These are phyloP conservation scores for Globisporangium uncinulatum DNA, from an alignment of 352 stramenopile genomes.

Conservation along the genomic window DNA sequence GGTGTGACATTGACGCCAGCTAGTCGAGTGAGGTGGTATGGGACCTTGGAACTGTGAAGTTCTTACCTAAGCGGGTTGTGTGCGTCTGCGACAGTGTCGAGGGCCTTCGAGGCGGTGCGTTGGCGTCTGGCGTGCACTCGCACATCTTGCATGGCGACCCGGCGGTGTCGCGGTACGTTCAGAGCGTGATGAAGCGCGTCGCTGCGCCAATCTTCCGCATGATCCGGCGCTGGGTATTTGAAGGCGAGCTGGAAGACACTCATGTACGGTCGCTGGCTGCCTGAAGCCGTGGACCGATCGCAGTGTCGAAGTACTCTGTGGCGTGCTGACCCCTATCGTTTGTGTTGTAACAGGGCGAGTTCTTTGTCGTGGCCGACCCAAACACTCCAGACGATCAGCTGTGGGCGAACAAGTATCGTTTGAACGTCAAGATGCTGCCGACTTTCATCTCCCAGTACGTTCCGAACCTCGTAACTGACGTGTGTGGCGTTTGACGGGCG, in stretches of 20 bases:
- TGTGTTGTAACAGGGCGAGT: slow-evolving; percentile 50
- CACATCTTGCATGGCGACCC: slow-evolving; percentile 90
- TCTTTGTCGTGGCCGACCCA: slow-evolving; percentile 79
- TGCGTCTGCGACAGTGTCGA: slow-evolving; percentile 45
- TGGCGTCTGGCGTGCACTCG: slow-evolving; percentile 88
- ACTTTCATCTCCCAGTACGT: slow-evolving; percentile 82
- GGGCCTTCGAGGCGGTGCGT: slow-evolving; percentile 76
- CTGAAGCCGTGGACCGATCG: neutral
- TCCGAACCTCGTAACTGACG: neutral
- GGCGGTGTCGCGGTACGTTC: slow-evolving; percentile 56
- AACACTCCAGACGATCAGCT: slow-evolving; percentile 76
- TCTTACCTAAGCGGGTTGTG: neutral
- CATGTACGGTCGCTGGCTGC: slow-evolving; percentile 43
- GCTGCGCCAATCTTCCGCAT: slow-evolving; percentile 80
- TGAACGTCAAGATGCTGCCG: slow-evolving; percentile 83
- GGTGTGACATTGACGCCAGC: neutral
- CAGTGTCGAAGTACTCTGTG: neutral
- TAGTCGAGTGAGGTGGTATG: neutral
- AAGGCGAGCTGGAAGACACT: slow-evolving; percentile 81
- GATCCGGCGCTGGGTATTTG: slow-evolving; percentile 86
- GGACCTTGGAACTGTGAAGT: neutral
- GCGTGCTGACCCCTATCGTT: slow-evolving; percentile 1
- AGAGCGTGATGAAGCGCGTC: slow-evolving; percentile 77
- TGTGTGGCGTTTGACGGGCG: neutral
- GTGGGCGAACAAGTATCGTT: slow-evolving; percentile 82